Conservation (phyloP, 495 filamentous ascomycete species). For the Neurospora sp. region DNA sequence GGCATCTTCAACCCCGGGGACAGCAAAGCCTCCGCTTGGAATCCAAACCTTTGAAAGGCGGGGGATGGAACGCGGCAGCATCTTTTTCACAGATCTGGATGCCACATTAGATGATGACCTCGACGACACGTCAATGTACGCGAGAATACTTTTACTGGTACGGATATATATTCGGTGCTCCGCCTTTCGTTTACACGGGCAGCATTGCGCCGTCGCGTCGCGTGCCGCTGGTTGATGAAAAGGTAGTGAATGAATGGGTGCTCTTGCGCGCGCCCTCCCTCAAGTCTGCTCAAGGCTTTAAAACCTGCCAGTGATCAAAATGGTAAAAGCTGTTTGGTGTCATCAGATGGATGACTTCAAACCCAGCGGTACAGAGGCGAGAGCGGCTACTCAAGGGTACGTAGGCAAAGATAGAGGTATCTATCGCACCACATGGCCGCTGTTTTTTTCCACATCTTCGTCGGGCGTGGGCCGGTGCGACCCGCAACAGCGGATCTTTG, state of each 20-base stretch:
- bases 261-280: neutral
- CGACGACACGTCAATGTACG: neutral
- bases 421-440: neutral
- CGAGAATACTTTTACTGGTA: neutral
- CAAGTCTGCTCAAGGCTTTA: neutral
- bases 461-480: neutral
- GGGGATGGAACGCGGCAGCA: conserved; percentile 12
- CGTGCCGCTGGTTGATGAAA: neutral
- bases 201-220: neutral
- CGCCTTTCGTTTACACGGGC: neutral
- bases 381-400: neutral
- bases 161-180: neutral
- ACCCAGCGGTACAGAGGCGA: neutral
- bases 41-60: conserved; percentile 69
- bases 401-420: neutral
- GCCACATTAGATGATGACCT: neutral
- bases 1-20: conserved; percentile 45
- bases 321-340: neutral
- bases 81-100: conserved; percentile 1
- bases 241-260: neutral
- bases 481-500: neutral
- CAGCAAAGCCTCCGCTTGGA: conserved; percentile 61
- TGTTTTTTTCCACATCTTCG: neutral
- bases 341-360: neutral
- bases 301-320: neutral